A percentile compares a stretch with the other conserved stretches of the same genome.
These are phyloP conservation scores for Kurtzmaniella natalensis DNA, from an alignment of 1,139 yeast genomes.

Conservation along the genomic window DNA sequence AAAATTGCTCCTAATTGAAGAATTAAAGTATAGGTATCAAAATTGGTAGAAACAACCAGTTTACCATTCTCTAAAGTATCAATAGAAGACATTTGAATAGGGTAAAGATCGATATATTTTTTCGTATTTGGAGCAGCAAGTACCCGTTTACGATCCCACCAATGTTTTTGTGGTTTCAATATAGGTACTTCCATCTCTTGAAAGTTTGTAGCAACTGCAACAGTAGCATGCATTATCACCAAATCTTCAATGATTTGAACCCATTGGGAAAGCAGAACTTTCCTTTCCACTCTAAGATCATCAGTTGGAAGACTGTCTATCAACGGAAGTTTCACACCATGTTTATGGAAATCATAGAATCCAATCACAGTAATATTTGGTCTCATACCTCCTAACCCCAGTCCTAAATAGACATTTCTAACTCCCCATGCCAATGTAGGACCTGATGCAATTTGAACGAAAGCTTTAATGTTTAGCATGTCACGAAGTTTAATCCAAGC, in stretches of 20 bases:
- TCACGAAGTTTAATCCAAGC: constrained; percentile 88
- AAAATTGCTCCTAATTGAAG: constrained; percentile 89
- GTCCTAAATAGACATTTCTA: constrained; percentile 81
- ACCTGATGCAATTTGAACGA: constrained; percentile 87
- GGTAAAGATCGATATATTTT: constrained; percentile 79
- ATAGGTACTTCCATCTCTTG: constrained; percentile 54
- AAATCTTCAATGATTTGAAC: constrained; percentile 88
- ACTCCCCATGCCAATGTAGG: constrained; percentile 96
- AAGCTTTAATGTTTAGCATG: constrained; percentile 74
- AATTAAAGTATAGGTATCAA: constrained; percentile 91
- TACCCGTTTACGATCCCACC: constrained; percentile 16
- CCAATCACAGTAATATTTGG: constrained; percentile 94
- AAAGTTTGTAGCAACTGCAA: constrained; percentile 91
- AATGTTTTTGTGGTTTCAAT: constrained; percentile 15
- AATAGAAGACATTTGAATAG: constrained; percentile 92
- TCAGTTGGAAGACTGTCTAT: constrained; percentile 68
- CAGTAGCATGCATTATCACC: constrained; percentile 86
- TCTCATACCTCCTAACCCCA: constrained; percentile 95
- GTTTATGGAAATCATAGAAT: constrained; percentile 61
- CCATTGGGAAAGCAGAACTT: constrained; percentile 77
- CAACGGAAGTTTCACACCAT: constrained; percentile 30
- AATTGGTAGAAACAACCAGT: constrained; percentile 76
- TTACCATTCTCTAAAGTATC: constrained; percentile 62
- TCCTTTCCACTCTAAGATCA: constrained; percentile 63
- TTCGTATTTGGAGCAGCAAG: constrained; percentile 15